phyloP scores from a whole-genome alignment of 352 stramenopile species.

The Peronosclerospora sorghi region DNA sequence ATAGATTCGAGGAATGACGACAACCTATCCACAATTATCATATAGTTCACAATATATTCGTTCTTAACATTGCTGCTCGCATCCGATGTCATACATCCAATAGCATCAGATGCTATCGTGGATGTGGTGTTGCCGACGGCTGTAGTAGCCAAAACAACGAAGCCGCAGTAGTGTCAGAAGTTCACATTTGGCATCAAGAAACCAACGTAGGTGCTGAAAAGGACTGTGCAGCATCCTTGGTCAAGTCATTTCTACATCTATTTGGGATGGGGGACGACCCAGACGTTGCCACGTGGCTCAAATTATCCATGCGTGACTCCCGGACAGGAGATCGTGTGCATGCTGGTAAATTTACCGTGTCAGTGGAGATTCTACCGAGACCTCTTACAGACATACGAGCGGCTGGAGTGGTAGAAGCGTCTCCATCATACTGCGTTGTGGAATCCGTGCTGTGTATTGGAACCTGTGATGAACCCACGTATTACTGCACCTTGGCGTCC shows the following conservation, averaged over 20 bases:
- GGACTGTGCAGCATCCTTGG: conserved; percentile 51
- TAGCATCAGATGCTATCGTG: too few species aligned
- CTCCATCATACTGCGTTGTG: conserved; percentile 70
- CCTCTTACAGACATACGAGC: conserved; percentile 38
- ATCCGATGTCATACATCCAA: too few species aligned
- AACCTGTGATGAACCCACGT: conserved; percentile 69
- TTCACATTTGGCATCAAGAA: too few species aligned
- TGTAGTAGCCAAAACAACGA: too few species aligned
- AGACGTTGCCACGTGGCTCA: conserved; percentile 67
- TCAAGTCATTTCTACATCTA: conserved; percentile 66
- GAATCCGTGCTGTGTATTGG: conserved; percentile 72
- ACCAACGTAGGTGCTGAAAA: conserved; percentile 28
- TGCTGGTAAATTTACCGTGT: conserved; percentile 55
- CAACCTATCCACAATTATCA: too few species aligned
- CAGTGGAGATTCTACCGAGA: conserved; percentile 63
- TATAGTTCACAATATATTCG: too few species aligned
- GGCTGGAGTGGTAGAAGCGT: conserved; percentile 59
- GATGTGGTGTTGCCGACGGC: too few species aligned
- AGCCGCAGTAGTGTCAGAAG: too few species aligned
- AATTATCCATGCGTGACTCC: conserved; percentile 51
- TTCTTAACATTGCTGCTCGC: too few species aligned
- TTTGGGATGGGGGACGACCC: conserved; percentile 69
- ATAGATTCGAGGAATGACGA: too few species aligned
- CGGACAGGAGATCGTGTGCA: conserved; percentile 42
- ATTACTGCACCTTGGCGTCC: conserved; percentile 56